Conservation (phyloP, 192 early-diverging fungal species). For the Coemansia sp. region DNA sequence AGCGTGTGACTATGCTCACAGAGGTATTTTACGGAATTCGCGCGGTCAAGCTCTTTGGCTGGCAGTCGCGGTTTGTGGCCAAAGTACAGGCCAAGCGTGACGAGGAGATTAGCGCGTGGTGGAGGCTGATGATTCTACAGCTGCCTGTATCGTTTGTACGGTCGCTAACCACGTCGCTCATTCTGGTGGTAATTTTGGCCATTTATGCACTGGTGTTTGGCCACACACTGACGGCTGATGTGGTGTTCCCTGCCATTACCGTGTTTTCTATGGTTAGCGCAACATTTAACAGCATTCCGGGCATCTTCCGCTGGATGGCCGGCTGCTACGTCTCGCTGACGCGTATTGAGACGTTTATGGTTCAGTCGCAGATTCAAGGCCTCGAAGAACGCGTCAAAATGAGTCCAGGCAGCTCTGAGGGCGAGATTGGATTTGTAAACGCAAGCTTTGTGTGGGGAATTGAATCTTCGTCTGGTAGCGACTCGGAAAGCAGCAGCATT, state of each 20-base stretch:
- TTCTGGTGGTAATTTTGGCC: slow-evolving; percentile 62
- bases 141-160: slow-evolving; percentile 58
- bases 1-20: slow-evolving; percentile 77
- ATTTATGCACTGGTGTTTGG: slow-evolving; percentile 60
- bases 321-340: slow-evolving; percentile 65
- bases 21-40: slow-evolving; percentile 89
- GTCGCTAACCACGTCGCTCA: slow-evolving; percentile 56
- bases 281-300: slow-evolving; percentile 63
- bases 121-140: slow-evolving; percentile 57
- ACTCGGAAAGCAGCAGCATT: not conserved
- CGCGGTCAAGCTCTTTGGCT: slow-evolving; percentile 91
- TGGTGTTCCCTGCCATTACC: slow-evolving; percentile 71
- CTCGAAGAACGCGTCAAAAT: slow-evolving; percentile 41
- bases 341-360: slow-evolving; percentile 76
- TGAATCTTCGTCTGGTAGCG: not conserved
- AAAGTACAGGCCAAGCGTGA: slow-evolving; percentile 65
- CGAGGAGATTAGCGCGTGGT: slow-evolving; percentile 61
- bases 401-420: slow-evolving; percentile 1
- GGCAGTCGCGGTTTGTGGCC: slow-evolving; percentile 73
- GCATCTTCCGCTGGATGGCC: slow-evolving; percentile 59
- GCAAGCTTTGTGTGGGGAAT: slow-evolving; percentile 49
- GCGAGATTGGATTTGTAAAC: slow-evolving; percentile 31
- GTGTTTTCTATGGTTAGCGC: slow-evolving; percentile 71
- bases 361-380: slow-evolving; percentile 66
- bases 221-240: slow-evolving; percentile 61